These are phyloP conservation scores for Salvia sclarea DNA, from an alignment of 305 asterid species.

Conservation along the genomic window DNA sequence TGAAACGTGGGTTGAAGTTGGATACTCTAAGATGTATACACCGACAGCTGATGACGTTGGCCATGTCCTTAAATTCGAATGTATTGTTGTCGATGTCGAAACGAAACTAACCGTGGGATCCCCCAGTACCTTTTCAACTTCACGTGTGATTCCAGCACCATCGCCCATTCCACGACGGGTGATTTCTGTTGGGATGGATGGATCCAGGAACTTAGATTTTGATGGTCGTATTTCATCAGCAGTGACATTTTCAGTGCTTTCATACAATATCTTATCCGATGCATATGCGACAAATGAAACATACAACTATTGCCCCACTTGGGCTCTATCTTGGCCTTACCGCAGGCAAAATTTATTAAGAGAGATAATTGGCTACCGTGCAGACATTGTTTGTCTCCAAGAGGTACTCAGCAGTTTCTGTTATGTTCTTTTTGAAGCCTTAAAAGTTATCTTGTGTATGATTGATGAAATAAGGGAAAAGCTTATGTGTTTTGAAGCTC, in stretches of 20 bases:
- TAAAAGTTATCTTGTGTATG: conserved; percentile 4
- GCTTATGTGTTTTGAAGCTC: neutral
- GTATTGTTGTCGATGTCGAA: conserved; percentile 76
- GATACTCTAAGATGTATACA: conserved; percentile 73
- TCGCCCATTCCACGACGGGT: conserved; percentile 82
- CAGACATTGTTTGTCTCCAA: conserved; percentile 95
- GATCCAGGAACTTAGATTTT: conserved; percentile 60
- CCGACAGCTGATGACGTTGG: conserved; percentile 95
- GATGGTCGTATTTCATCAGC: conserved; percentile 59
- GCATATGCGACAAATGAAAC: conserved; percentile 67
- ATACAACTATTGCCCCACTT: conserved; percentile 88
- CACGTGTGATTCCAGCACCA: conserved; percentile 99
- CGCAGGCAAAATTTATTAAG: conserved; percentile 90
- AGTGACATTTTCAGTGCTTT: conserved; percentile 91
- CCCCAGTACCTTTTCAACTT: conserved; percentile 63
- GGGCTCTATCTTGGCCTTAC: conserved; percentile 99
- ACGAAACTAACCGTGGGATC: conserved; percentile 67
- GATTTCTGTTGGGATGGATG: conserved; percentile 69
- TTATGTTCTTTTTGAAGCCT: conserved; percentile 6
- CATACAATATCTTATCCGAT: conserved; percentile 87
- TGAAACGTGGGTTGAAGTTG: conserved; percentile 97
- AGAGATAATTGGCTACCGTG: conserved; percentile 88
- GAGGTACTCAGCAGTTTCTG: conserved; percentile 58
- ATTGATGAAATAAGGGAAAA: conserved; percentile 3
- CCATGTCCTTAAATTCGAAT: conserved; percentile 88